Evolutionary conservation across 305 asterid species (phyloP), one percentile per base, ranked within the genome.

Genomic region (Withania somnifera): DNA sequence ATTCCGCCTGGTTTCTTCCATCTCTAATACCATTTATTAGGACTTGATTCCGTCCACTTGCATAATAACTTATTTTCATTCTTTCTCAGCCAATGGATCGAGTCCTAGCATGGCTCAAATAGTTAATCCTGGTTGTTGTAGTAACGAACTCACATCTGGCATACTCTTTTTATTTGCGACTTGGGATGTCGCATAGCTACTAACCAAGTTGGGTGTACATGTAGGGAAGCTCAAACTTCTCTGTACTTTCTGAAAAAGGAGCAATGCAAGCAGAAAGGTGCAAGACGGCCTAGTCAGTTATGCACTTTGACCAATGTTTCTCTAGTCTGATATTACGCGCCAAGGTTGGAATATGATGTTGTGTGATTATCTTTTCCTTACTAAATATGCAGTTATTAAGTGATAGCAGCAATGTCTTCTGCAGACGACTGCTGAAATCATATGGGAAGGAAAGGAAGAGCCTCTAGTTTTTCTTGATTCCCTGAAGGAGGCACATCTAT

Each of bases 301-400:
- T 86, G 30, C 87, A 91, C 82, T 93, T 90, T 50, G 97, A 93
- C 68, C 89, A 82, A 83, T 93, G 97, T 86, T 93, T 93, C 84
- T 86, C 97, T 10, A 93, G 97, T 85, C 97, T 97, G 11, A 92
- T 93, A 83, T 84, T 91, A 52, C 97, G 97, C 57, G 97, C 97
- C 78, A 93, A 92, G 97, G 97, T 92, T 67, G 57, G 42, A 28
- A 19, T 3, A 32, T 63, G 54, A 20, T 7, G 9, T 17, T 47
- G 19, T 11, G 42, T 42, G 63, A 34, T 19, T 26, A 15, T 69
- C 68, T 66, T 53, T 42, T n/a, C 38, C 28, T 85, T 80, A 38
- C 56, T 75, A 45, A 11, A 64, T 68, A 78, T 77, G 54, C 19
- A 78, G 51, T 42, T 24, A 26, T 58, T 77, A 66, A 57, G 11